Conservation (phyloP, 768 basidiomycete genomes). For the Suillus paluster region DNA sequence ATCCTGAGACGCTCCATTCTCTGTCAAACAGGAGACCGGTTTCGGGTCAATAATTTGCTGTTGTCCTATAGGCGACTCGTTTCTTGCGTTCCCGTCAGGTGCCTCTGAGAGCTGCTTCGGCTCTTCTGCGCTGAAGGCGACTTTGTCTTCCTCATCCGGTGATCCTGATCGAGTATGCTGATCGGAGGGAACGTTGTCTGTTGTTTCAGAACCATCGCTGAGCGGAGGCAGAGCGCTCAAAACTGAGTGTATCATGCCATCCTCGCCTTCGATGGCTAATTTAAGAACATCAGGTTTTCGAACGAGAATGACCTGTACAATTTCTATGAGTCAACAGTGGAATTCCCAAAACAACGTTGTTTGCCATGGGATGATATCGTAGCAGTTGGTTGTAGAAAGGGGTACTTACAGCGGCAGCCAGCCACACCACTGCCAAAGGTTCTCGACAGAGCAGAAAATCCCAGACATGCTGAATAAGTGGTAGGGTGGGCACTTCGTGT, state of each 20-base stretch:
- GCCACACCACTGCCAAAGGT: slow-evolving; percentile 81
- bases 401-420: slow-evolving; percentile 74
- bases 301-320: slow-evolving; percentile 66
- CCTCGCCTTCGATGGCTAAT: slow-evolving; percentile 72
- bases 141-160: neutral
- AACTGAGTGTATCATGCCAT: slow-evolving; percentile 81
- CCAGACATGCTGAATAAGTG: slow-evolving; percentile 89
- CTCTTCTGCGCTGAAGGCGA: neutral
- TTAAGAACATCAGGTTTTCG: slow-evolving; percentile 69
- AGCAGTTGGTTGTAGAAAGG: neutral
- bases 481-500: slow-evolving; percentile 89
- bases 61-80: neutral
- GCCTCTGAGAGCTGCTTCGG: neutral
- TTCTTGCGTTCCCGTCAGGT: neutral
- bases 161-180: slow-evolving; percentile 3
- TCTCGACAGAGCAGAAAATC: slow-evolving; percentile 87
- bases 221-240: slow-evolving; percentile 69
- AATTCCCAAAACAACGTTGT: neutral
- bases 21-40: neutral
- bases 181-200: slow-evolving; percentile 25
- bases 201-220: slow-evolving; percentile 35
- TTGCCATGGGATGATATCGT: neutral
- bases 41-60: neutral
- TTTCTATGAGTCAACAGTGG: slow-evolving; percentile 5
- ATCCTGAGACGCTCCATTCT: slow-evolving; percentile 1